These are phyloP conservation scores for Ceratocystis variospora DNA, from an alignment of 2,329 filamentous ascomycete species.

Conservation along the genomic window DNA sequence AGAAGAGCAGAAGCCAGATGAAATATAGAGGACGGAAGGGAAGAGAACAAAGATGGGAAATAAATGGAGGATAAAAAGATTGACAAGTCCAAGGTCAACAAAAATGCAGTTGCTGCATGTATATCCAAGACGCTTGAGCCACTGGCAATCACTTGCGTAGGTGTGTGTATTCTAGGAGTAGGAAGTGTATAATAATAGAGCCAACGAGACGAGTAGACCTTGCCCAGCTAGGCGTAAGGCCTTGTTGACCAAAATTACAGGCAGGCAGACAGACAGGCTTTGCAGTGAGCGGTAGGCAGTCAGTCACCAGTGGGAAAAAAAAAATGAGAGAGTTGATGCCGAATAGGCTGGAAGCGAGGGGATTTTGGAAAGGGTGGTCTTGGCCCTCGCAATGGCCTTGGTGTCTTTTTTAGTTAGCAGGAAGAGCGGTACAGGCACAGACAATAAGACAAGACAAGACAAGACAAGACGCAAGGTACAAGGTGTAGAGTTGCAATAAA, in stretches of 20 bases:
- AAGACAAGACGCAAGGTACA: no score
- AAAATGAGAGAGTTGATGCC: no score
- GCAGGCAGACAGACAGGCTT: not conserved
- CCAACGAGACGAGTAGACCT: not conserved
- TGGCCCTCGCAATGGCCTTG: no score
- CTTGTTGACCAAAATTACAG: not conserved
- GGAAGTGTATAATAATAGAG: slow-evolving; percentile 4
- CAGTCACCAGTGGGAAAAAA: no score
- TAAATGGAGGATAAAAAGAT: not conserved
- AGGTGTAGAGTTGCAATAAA: no score
- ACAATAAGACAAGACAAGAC: no score
- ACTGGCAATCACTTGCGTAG: slow-evolving; percentile 1
- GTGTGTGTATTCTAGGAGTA: slow-evolving; percentile 2
- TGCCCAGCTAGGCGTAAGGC: not conserved
- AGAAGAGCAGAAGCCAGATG: not conserved
- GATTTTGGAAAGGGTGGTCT: no score
- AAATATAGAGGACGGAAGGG: not conserved
- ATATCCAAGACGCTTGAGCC: slow-evolving; percentile 2
- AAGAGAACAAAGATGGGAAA: not conserved
- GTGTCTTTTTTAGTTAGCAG: no score
- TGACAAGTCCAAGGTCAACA: not conserved
- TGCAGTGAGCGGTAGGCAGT: no score
- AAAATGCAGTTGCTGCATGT: not conserved
- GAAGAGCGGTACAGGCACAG: no score
- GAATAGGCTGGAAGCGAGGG: no score